Percentiles rank a stretch among this genome's conserved stretches.
phyloP scores from a whole-genome alignment of 257 asterid species.

The Penstemon eatonii region DNA sequence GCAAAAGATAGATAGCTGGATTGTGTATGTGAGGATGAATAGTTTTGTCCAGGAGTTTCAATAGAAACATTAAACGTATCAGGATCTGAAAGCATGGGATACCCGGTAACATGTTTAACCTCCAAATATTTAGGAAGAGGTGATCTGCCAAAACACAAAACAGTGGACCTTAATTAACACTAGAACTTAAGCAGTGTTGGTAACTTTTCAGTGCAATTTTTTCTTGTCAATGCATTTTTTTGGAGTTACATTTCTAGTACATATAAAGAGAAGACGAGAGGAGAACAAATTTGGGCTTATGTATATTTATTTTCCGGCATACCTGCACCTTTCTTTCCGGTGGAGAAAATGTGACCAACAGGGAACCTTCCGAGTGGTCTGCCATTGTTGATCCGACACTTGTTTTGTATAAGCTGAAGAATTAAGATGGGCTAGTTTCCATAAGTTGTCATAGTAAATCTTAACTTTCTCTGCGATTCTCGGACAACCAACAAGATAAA shows the following conservation, averaged over 20 bases:
- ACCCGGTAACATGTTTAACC: constrained; percentile 61
- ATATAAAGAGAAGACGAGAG: no score
- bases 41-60: constrained; percentile 57
- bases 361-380: constrained; percentile 68
- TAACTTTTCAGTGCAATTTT: no score
- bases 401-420: constrained; percentile 52
- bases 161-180: not conserved
- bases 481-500: constrained; percentile 74
- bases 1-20: constrained; percentile 76
- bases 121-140: constrained; percentile 64
- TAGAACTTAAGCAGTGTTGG: not conserved
- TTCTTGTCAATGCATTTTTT: no score
- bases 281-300: not conserved
- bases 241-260: no score
- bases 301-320: constrained; percentile 19
- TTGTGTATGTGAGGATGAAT: constrained; percentile 37
- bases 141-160: constrained; percentile 47
- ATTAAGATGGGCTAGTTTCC: constrained; percentile 80
- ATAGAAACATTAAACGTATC: constrained; percentile 41
- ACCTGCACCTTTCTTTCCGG: constrained; percentile 70
- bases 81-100: constrained; percentile 70
- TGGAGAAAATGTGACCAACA: constrained; percentile 82
- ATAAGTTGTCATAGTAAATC: constrained; percentile 63
- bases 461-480: constrained; percentile 52
- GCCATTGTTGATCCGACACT: constrained; percentile 76